Evolutionary conservation across 257 asterid genomes (phyloP).

Genomic region (Solanum sejunctum): DNA sequence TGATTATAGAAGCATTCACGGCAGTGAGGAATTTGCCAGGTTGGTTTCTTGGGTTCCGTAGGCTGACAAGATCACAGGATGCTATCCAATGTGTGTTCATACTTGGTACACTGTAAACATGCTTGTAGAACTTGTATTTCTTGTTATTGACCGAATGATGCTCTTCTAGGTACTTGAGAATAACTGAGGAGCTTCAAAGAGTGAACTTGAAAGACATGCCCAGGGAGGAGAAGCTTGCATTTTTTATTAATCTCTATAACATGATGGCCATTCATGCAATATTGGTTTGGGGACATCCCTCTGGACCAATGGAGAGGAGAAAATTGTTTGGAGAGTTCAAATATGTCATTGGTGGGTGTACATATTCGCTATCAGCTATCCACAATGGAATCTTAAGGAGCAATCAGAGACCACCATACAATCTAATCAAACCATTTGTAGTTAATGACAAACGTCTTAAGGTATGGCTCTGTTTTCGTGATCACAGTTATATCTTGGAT

Average conservation of each 20-base stretch:
- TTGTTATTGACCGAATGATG: background rate
- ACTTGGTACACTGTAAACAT: background rate
- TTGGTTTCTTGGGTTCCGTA: constrained; percentile 7
- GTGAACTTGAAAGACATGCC: constrained; percentile 50
- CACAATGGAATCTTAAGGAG: constrained; percentile 79
- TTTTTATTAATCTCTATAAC: constrained; percentile 72
- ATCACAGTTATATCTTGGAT: background rate
- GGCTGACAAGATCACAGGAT: background rate
- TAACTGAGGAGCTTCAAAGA: constrained; percentile 82
- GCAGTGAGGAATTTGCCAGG: constrained; percentile 96
- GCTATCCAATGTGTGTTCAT: background rate
- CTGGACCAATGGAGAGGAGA: constrained; percentile 62
- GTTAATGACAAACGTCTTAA: constrained; percentile 44
- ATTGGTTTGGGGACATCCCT: constrained; percentile 64
- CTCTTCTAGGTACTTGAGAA: constrained; percentile 60
- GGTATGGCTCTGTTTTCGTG: constrained; percentile 20
- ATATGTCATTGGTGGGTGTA: constrained; percentile 84
- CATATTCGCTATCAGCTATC: constrained; percentile 74
- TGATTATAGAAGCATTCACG: constrained; percentile 77
- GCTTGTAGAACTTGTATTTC: background rate
- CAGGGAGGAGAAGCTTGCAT: constrained; percentile 81
- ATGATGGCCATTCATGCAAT: constrained; percentile 72
- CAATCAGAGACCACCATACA: constrained; percentile 89
- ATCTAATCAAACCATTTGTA: constrained; percentile 63
- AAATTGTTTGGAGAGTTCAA: constrained; percentile 72